Evolutionary conservation across 129 eudicot species (phyloP).

Genomic region (Flaveria brownii): DNA sequence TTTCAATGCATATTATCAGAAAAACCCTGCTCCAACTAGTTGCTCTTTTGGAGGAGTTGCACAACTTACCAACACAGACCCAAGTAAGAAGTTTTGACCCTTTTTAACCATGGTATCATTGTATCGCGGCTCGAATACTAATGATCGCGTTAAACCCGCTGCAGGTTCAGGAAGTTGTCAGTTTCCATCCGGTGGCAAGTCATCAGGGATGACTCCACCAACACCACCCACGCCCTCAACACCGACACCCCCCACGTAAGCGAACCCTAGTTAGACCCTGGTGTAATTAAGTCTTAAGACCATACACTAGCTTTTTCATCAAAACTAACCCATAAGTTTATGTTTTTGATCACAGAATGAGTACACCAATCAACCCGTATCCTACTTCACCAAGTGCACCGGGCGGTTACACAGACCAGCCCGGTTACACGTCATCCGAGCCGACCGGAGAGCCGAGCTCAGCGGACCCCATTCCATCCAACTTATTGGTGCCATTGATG

Average conservation of each 20-base stretch:
- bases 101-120: not conserved
- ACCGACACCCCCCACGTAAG: slow-evolving; percentile 50
- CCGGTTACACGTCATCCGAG: slow-evolving; percentile 57
- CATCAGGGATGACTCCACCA: slow-evolving; percentile 44
- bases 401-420: slow-evolving; percentile 54
- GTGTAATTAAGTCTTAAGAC: not conserved
- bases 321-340: slow-evolving; percentile 19
- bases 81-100: slow-evolving; percentile 56
- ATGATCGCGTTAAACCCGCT: slow-evolving; percentile 8
- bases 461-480: slow-evolving; percentile 40
- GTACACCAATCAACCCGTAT: slow-evolving; percentile 61
- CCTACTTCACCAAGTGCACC: slow-evolving; percentile 59
- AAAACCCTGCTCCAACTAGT: slow-evolving; percentile 87
- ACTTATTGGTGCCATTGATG: slow-evolving; percentile 42
- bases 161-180: slow-evolving; percentile 75
- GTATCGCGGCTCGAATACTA: not conserved
- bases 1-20: slow-evolving; percentile 87
- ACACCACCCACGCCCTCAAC: slow-evolving; percentile 34
- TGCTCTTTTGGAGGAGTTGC: slow-evolving; percentile 94
- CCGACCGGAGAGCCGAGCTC: slow-evolving; percentile 82
- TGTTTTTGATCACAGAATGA: slow-evolving; percentile 53
- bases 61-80: slow-evolving; percentile 71
- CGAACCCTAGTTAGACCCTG: not conserved
- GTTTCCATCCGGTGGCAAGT: slow-evolving; percentile 43
- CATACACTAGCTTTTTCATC: not conserved